phyloP scores from a whole-genome alignment of 2,329 filamentous ascomycete species.

The Onygena corvina region DNA sequence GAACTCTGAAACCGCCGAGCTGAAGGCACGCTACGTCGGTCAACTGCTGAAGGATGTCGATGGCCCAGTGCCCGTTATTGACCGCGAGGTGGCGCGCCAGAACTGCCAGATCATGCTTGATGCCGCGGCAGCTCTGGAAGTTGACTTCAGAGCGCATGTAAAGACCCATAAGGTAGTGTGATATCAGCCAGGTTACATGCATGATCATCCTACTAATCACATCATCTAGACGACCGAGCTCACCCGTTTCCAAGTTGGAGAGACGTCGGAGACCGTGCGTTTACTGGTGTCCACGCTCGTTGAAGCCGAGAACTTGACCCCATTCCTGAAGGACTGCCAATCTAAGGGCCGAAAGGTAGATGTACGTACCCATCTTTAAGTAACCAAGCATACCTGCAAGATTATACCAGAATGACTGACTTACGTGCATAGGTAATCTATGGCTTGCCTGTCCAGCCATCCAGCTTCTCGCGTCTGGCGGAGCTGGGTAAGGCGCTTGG shows the following conservation, averaged over 20 bases:
- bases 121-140: constrained; percentile 45
- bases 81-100: constrained; percentile 49
- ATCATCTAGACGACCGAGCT: constrained; percentile 51
- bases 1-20: neutral
- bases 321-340: constrained; percentile 49
- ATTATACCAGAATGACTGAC: constrained; percentile 3
- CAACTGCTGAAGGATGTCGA: constrained; percentile 47
- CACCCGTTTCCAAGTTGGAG: constrained; percentile 55
- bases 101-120: constrained; percentile 63
- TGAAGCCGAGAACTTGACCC: constrained; percentile 56
- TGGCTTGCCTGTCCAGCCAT: constrained; percentile 55
- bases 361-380: constrained; percentile 20
- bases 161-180: constrained; percentile 59
- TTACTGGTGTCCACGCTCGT: constrained; percentile 60
- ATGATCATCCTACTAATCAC: no score
- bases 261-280: constrained; percentile 39
- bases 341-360: constrained; percentile 46
- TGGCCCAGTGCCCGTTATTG: constrained; percentile 55
- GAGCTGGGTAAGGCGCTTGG: constrained; percentile 45
- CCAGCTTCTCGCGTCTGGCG: constrained; percentile 49
- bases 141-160: constrained; percentile 62
- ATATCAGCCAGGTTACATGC: no score
- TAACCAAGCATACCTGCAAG: neutral
- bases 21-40: constrained; percentile 40
- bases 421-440: constrained; percentile 44